A percentile compares a stretch with the other conserved stretches of the same genome.
These are phyloP conservation scores for Pseudoneurospora amorphoporcata DNA, from an alignment of 495 filamentous ascomycete genomes.

Conservation along the genomic window DNA sequence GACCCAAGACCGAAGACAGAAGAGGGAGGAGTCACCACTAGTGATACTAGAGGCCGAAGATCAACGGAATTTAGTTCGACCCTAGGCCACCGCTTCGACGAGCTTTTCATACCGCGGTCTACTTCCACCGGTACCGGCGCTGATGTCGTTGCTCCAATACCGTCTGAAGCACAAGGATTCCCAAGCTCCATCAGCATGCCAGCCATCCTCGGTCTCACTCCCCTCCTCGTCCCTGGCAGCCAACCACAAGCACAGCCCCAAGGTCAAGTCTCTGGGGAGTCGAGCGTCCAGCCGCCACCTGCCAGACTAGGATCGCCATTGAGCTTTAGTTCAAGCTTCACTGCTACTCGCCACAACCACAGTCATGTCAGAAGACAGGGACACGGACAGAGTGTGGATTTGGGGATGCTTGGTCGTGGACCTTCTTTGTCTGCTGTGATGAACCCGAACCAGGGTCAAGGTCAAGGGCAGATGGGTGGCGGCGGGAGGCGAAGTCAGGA, in stretches of 20 bases:
- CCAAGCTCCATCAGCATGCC: background rate
- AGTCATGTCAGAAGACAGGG: conserved; percentile 21
- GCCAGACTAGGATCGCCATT: conserved; percentile 44
- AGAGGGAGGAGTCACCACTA: background rate
- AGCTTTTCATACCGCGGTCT: conserved; percentile 20
- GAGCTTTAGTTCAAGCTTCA: conserved; percentile 38
- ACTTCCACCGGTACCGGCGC: conserved; percentile 9
- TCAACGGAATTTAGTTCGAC: conserved; percentile 19
- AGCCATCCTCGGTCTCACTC: background rate
- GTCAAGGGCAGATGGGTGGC: background rate
- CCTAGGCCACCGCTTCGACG: conserved; percentile 12
- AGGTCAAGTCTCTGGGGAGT: conserved; percentile 6
- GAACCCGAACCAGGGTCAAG: conserved; percentile 11
- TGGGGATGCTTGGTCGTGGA: conserved; percentile 30
- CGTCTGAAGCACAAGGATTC: background rate
- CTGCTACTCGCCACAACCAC: conserved; percentile 21
- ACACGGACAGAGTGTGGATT: conserved; percentile 28
- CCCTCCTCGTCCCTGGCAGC: background rate
- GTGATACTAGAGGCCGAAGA: background rate
- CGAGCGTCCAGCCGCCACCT: conserved; percentile 19
- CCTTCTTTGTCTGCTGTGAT: conserved; percentile 32
- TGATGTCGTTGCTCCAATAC: conserved; percentile 16
- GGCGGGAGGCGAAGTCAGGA: background rate
- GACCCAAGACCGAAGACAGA: background rate
- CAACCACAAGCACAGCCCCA: background rate